Evolutionary conservation across 352 stramenopile genomes (phyloP).

Genomic region (Pythium folliculosum): DNA sequence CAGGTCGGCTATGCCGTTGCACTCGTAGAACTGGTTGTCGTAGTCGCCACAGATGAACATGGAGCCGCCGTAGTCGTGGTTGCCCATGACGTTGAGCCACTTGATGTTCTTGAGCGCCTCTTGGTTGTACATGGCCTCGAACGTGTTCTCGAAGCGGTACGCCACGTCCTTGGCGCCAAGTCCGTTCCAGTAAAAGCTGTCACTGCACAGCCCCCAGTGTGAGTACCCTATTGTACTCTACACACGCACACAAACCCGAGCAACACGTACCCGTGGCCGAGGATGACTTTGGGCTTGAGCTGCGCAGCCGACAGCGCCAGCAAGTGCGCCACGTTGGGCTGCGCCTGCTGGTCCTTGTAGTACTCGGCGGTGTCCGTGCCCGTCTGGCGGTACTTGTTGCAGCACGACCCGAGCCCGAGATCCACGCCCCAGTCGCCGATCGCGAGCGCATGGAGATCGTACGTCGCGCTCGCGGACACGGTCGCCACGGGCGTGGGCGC

Average conservation of each 20-base stretch:
- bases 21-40: conserved; percentile 68
- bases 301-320: conserved; percentile 59
- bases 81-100: conserved; percentile 74
- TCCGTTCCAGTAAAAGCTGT: conserved; percentile 78
- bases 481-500: conserved; percentile 26
- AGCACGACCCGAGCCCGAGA: conserved; percentile 65
- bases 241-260: neutral
- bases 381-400: conserved; percentile 68
- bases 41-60: conserved; percentile 76
- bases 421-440: conserved; percentile 76
- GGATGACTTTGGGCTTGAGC: conserved; percentile 61
- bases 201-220: conserved; percentile 24
- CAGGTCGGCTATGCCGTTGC: conserved; percentile 52
- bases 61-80: conserved; percentile 73
- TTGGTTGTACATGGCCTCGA: conserved; percentile 67
- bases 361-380: conserved; percentile 54
- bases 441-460: conserved; percentile 59
- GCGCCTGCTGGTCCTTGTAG: conserved; percentile 74
- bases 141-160: conserved; percentile 68
- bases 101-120: conserved; percentile 48
- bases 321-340: conserved; percentile 63
- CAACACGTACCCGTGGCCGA: conserved; percentile 48
- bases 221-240: neutral
- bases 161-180: conserved; percentile 61
- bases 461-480: conserved; percentile 43